A percentile compares a stretch with the other conserved stretches of the same genome.
Evolutionary conservation across 208 protist species (phyloP).

Genomic region (Crithidia expoeki): DNA sequence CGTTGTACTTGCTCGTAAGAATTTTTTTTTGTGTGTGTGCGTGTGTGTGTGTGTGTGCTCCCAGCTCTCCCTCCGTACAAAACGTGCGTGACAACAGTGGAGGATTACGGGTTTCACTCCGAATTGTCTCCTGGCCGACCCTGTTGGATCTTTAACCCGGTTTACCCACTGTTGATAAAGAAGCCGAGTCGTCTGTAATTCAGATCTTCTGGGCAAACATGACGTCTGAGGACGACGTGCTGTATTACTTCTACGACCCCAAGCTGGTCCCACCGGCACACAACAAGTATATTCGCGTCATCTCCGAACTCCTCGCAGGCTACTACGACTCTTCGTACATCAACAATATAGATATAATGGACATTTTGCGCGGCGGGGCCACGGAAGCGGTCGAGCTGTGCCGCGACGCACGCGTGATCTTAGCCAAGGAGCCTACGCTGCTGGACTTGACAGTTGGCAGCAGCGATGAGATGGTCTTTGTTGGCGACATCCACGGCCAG

Average conservation of each 20-base stretch:
- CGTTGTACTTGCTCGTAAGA: too few species aligned
- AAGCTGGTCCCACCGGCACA: slow-evolving; percentile 41
- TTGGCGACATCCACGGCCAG: slow-evolving; percentile 91
- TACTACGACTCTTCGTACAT: slow-evolving; percentile 46
- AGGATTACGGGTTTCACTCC: too few species aligned
- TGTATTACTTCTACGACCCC: slow-evolving; percentile 75
- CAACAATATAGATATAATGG: slow-evolving; percentile 58
- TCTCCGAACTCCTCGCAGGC: slow-evolving; percentile 64
- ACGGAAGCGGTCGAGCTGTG: slow-evolving; percentile 60
- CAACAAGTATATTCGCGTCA: slow-evolving; percentile 63
- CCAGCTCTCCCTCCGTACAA: too few species aligned
- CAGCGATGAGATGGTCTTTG: slow-evolving; percentile 66
- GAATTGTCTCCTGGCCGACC: too few species aligned
- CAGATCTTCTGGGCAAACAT: neutral
- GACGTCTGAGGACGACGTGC: slow-evolving; percentile 13
- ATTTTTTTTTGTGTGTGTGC: slow-evolving; percentile 1
- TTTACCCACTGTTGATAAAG: too few species aligned
- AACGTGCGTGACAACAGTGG: too few species aligned
- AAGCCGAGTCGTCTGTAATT: too few species aligned
- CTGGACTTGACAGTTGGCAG: slow-evolving; percentile 53
- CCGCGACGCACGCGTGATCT: slow-evolving; percentile 44
- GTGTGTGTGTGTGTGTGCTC: neutral
- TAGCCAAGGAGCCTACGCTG: slow-evolving; percentile 55
- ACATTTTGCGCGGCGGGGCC: slow-evolving; percentile 57
- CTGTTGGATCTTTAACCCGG: too few species aligned